Conservation (phyloP, 306 rosid species). For the Prunus mume region DNA sequence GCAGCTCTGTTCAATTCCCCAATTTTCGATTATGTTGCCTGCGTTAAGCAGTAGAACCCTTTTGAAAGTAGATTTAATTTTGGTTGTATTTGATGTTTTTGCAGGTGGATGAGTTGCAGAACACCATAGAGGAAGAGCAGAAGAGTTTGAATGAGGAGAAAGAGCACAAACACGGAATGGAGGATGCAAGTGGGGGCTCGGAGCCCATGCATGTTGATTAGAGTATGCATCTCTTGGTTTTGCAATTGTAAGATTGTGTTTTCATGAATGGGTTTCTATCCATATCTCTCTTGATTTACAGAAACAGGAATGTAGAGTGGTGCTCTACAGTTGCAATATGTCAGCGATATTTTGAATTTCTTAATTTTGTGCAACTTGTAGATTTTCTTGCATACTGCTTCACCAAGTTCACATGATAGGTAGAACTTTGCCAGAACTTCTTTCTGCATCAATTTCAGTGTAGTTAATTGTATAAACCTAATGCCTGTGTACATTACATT, state of each 20-base stretch:
- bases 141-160: conserved; percentile 58
- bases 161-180: too few species aligned
- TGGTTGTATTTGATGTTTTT: conserved; percentile 11
- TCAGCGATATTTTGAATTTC: too few species aligned
- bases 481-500: background rate
- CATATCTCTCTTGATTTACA: too few species aligned
- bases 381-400: background rate
- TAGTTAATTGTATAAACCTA: background rate
- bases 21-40: background rate
- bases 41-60: background rate
- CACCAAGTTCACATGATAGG: background rate
- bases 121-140: conserved; percentile 84
- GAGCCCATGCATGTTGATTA: too few species aligned
- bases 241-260: too few species aligned
- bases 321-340: background rate
- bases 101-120: conserved; percentile 93
- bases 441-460: background rate
- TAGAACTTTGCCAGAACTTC: background rate
- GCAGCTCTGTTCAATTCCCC: conserved; percentile 2
- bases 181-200: too few species aligned
- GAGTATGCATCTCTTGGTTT: too few species aligned
- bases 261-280: too few species aligned
- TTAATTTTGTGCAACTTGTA: background rate
- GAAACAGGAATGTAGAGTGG: background rate
- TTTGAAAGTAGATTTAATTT: background rate